A percentile compares a stretch with the other conserved stretches of the same genome.
Conservation (phyloP, 371 early-diverging fungal species). For the Rhizopus delemar region DNA sequence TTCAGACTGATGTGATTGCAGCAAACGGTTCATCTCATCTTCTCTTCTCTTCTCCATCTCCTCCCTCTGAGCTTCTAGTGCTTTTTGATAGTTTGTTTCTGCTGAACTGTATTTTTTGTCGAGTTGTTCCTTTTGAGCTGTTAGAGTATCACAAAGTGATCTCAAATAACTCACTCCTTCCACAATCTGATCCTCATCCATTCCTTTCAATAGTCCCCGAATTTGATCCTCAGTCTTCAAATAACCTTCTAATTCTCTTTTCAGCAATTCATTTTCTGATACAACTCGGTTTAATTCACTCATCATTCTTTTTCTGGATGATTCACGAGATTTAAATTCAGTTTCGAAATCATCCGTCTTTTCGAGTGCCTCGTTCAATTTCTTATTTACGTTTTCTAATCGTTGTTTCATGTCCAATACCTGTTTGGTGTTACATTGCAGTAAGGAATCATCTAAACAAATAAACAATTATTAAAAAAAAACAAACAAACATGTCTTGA, state of each 20-base stretch:
- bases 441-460: conserved; percentile 1
- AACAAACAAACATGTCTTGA: not conserved
- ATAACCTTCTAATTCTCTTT: conserved; percentile 24
- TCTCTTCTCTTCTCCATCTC: not conserved
- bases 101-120: too few relatives aligned
- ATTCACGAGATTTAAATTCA: not conserved
- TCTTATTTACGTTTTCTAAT: not conserved
- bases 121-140: too few relatives aligned
- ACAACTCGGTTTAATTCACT: not conserved
- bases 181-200: not conserved
- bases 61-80: not conserved
- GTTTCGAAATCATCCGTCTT: not conserved
- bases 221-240: conserved; percentile 23
- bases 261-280: conserved; percentile 15
- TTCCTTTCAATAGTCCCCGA: conserved; percentile 25
- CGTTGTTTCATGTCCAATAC: not conserved
- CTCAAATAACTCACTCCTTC: not conserved
- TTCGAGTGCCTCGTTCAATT: not conserved
- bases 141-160: not conserved
- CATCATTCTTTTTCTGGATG: not conserved
- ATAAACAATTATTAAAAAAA: not conserved
- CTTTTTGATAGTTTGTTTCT: too few relatives aligned
- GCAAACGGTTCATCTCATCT: not conserved
- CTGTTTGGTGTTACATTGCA: not conserved
- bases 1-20: not conserved